Base-by-base conservation (phyloP, 805 yeast genomes). In the Candida silvicultrix region DNA sequence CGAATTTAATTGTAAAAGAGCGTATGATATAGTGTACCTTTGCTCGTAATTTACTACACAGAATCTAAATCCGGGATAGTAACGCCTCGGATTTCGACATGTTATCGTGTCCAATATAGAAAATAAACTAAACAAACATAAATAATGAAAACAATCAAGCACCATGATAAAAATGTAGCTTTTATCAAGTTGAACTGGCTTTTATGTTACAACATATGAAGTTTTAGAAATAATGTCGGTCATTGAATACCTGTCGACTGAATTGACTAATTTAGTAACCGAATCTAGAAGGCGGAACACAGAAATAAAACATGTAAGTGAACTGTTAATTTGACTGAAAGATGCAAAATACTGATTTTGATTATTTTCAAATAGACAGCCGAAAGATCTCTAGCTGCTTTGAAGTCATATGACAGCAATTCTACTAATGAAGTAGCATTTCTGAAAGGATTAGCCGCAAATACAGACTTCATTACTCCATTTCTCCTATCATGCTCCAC, bases 221-320 rank as follows among this genome's bases (percentile, higher is more conserved):
- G n/a, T n/a, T n/a, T n/a, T n/a, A 18, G 39, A 12, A 25, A 42
- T 41, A 21, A 75, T 75, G 80, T 59, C 74, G n/a, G 52, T 73
- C 2, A 62, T 77, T 10, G 68, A 69, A 22, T 79, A 70, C 53
- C 65, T 88, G 44, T 62, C 67, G 11, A 52, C 75, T 0, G 97
- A 89, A 57, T 68, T 89, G 51, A 65, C 73, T 11, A 70, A 67
- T 25, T 68, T 92, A 45, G 68, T 81, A 4, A 65, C 83, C 1
- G 96, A 89, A 53, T 73, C 94, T 10, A 83, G 80, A 61, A 71
- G 96, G 44, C 73, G 87, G 51, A 80, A 80, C 56, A 57, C 79
- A 0, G 92, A 84, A n/a, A 76, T 90, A 29, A 77, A 78, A 45
- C 79, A 70, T 53, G 81, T 77, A 39, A 49, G 78, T 23, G 25